Percentiles rank a stretch among this genome's conserved stretches.
Conservation (phyloP, 495 filamentous ascomycete species). For the Neurospora sp. region DNA sequence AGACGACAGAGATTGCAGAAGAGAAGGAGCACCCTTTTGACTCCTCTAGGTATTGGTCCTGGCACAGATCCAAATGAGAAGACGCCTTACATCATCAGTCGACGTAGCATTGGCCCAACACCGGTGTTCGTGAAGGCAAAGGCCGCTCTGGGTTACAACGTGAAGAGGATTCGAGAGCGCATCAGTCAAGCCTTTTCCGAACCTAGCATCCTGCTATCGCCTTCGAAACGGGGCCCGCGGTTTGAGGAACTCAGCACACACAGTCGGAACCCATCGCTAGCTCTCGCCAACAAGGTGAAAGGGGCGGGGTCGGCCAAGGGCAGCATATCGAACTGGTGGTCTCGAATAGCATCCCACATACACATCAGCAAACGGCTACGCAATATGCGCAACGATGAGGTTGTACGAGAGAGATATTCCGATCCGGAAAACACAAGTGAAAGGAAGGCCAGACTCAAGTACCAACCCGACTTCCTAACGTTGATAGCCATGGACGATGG, state of each 20-base stretch:
- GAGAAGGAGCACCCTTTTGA: conserved; percentile 34
- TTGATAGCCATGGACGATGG: conserved; percentile 27
- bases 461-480: conserved; percentile 32
- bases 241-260: conserved; percentile 31
- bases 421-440: conserved; percentile 13
- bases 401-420: conserved; percentile 1
- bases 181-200: conserved; percentile 32
- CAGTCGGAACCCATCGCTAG: conserved; percentile 29
- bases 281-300: conserved; percentile 1
- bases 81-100: conserved; percentile 31
- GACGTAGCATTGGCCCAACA: conserved; percentile 33
- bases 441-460: conserved; percentile 13
- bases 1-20: conserved; percentile 28
- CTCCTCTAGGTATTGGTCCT: conserved; percentile 29
- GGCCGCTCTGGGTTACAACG: conserved; percentile 27
- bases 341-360: conserved; percentile 27
- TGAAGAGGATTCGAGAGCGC: conserved; percentile 25
- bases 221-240: conserved; percentile 17
- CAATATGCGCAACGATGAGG: conserved; percentile 8
- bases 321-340: conserved; percentile 31
- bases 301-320: conserved; percentile 17
- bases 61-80: conserved; percentile 21
- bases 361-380: conserved; percentile 27
- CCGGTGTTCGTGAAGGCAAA: conserved; percentile 27
- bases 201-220: conserved; percentile 34